A percentile compares a stretch with the other conserved stretches of the same genome.
phyloP scores from a whole-genome alignment of 2,329 filamentous ascomycete genomes.

The Aureobasidium sp. region DNA sequence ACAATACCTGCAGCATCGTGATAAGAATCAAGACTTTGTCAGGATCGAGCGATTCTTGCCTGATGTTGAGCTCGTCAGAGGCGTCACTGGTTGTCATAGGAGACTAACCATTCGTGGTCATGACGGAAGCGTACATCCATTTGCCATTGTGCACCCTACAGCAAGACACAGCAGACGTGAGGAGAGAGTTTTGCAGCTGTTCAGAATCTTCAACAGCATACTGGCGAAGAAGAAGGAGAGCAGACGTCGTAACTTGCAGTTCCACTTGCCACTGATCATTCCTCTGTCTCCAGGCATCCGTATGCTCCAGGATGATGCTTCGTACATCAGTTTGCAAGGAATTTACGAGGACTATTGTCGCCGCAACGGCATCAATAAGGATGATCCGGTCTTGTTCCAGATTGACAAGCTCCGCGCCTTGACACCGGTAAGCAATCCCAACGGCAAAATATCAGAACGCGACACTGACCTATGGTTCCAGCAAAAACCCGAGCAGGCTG shows the following conservation, averaged over 20 bases:
- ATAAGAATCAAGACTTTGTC: slow-evolving; percentile 98
- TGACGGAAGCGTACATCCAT: slow-evolving; percentile 93
- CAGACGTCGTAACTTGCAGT: slow-evolving; percentile 84
- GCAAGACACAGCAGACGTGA: slow-evolving; percentile 87
- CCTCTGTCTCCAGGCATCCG: slow-evolving; percentile 90
- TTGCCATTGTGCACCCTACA: slow-evolving; percentile 92
- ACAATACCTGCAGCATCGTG: slow-evolving; percentile 93
- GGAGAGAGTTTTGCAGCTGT: slow-evolving; percentile 89
- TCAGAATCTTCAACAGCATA: slow-evolving; percentile 93
- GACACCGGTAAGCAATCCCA: slow-evolving; percentile 16
- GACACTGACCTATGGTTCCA: slow-evolving; percentile 24
- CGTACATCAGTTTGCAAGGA: slow-evolving; percentile 87
- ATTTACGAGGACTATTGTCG: slow-evolving; percentile 96
- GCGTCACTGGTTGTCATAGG: slow-evolving; percentile 83
- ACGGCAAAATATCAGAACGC: not conserved
- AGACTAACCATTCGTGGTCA: slow-evolving; percentile 93
- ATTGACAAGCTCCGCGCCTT: slow-evolving; percentile 87
- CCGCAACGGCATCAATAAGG: slow-evolving; percentile 77
- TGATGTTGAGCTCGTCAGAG: slow-evolving; percentile 85
- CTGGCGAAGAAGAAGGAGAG: slow-evolving; percentile 91
- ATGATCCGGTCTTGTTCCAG: slow-evolving; percentile 88
- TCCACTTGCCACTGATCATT: slow-evolving; percentile 92
- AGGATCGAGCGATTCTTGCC: slow-evolving; percentile 95
- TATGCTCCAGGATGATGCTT: slow-evolving; percentile 90
- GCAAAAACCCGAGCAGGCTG: slow-evolving; percentile 57